Evolutionary conservation across 2,329 filamentous ascomycete genomes (phyloP), one percentile per base, ranked within the genome.

Genomic region (Thielaviopsis musarum): DNA sequence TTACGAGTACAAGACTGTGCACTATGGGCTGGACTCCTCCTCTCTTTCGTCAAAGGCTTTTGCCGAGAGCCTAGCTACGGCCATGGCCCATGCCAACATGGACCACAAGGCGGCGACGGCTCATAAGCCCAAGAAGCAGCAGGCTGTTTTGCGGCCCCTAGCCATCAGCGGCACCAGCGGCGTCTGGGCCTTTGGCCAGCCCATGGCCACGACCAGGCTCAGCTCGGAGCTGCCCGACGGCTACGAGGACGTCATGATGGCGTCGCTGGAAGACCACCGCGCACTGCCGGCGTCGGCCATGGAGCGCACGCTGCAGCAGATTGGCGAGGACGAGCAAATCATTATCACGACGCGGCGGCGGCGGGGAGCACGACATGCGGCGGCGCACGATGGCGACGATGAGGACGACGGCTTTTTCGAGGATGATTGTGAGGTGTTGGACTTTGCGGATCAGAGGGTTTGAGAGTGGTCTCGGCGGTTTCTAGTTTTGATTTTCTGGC

Each of bases 351-450:
- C 88, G 2, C 78, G 88, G 62, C 77, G 87, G 57, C 81, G 87
- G 61, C 81, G 78, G 49, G 73, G 75, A 48, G 76, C 74, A 56
- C 75, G 78, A 57, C 69, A 72, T 45, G 69, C 72, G 17, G 73
- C 72, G 17, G 73, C 21, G 24, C 45, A 34, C 19, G 57, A 58
- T n/a, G 68, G 70, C 48, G 83, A 83, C 52, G 85, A 34, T 34
- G 30, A 34, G 2, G 54, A 88, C 60, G 83, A 85, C 59, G 86
- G 85, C 2, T 94, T 95, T 70, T 95, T 95, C 66, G 90, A 95
- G 71, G 88, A 95, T 68, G 90, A 94, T 68, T 93, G 88, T 65
- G 89, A 95, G 69, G 87, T 95, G 60, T 78, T 95, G 63, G 89
- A 95, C 72, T 94, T 93, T 78, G 87, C 89, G 24, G 81, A 83